phyloP scores from a whole-genome alignment of 1,284 basidiomycete species.

The Malassezia obtusa region DNA sequence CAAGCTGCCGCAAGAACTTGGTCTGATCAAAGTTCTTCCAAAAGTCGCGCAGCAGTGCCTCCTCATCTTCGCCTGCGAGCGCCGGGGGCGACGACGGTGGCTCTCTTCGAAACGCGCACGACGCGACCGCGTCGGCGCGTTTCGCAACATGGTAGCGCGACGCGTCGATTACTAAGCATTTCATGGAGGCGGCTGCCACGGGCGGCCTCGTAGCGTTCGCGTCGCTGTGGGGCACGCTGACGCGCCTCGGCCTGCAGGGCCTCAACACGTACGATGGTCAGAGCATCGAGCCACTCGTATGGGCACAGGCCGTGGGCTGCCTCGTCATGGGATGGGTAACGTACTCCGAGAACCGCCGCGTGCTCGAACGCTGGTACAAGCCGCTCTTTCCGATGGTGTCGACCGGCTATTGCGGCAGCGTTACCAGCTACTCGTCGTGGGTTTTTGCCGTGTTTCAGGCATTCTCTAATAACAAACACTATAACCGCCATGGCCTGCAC shows the following conservation, averaged over 20 bases:
- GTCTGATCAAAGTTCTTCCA: conserved; percentile 1
- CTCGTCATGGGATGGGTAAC: conserved; percentile 62
- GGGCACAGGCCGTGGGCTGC: conserved; percentile 80
- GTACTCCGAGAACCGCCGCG: conserved; percentile 19
- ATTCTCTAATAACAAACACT: conserved; percentile 64
- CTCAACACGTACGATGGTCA: conserved; percentile 60
- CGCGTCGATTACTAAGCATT: background rate
- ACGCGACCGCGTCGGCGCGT: background rate
- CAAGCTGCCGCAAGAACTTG: conserved; percentile 4
- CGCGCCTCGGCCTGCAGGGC: conserved; percentile 47
- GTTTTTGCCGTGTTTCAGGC: conserved; percentile 76
- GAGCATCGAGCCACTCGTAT: conserved; percentile 72
- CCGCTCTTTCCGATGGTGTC: conserved; percentile 75
- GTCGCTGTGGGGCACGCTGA: conserved; percentile 49
- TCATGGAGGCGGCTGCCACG: conserved; percentile 15
- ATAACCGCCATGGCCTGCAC: conserved; percentile 60
- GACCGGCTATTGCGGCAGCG: conserved; percentile 86
- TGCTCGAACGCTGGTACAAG: conserved; percentile 28
- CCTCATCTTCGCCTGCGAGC: conserved; percentile 1
- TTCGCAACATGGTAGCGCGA: background rate
- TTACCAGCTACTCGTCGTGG: conserved; percentile 95
- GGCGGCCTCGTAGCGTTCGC: conserved; percentile 44
- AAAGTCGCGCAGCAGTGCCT: conserved; percentile 6
- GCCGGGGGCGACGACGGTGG: conserved; percentile 3
- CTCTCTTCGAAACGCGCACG: background rate